These are phyloP conservation scores for Pharus latifolius DNA, from an alignment of 176 grass and related monocot species.

Conservation along the genomic window DNA sequence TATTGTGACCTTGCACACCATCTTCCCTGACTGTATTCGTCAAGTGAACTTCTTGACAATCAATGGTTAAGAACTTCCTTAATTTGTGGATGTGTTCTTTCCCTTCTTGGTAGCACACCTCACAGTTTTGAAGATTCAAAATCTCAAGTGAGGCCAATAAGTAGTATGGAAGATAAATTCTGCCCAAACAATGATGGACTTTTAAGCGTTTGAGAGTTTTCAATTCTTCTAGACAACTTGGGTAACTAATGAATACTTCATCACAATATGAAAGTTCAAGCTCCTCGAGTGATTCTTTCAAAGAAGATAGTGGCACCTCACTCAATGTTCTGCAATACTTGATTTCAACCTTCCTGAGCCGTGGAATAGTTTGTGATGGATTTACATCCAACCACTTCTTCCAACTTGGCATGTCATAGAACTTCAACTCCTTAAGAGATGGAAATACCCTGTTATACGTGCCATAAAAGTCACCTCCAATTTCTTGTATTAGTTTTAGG, in stretches of 20 bases:
- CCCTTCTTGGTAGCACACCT: background rate
- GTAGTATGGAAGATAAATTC: background rate
- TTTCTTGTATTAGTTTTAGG: background rate
- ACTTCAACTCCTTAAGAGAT: constrained; percentile 24
- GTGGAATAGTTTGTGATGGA: background rate
- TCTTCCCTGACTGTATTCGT: background rate
- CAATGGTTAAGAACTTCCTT: background rate
- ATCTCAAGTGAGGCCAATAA: background rate
- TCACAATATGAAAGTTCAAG: constrained; percentile 9
- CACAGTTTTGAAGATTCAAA: constrained; percentile 12
- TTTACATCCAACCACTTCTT: constrained; percentile 9
- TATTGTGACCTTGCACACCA: too few relatives aligned
- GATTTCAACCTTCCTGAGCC: constrained; percentile 17
- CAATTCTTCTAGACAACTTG: background rate
- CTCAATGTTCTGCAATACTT: background rate
- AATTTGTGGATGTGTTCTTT: background rate
- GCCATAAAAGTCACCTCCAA: constrained; percentile 31
- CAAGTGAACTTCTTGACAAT: background rate
- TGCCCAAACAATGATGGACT: background rate
- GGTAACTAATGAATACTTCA: background rate
- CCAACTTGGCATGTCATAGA: constrained; percentile 13
- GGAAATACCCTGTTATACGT: constrained; percentile 10
- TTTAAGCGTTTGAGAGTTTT: background rate
- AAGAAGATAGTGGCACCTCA: background rate
- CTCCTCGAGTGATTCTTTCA: constrained; percentile 19